Evolutionary conservation across 2,329 filamentous ascomycete species (phyloP).

Genomic region (Reticulascus tulasneorum): DNA sequence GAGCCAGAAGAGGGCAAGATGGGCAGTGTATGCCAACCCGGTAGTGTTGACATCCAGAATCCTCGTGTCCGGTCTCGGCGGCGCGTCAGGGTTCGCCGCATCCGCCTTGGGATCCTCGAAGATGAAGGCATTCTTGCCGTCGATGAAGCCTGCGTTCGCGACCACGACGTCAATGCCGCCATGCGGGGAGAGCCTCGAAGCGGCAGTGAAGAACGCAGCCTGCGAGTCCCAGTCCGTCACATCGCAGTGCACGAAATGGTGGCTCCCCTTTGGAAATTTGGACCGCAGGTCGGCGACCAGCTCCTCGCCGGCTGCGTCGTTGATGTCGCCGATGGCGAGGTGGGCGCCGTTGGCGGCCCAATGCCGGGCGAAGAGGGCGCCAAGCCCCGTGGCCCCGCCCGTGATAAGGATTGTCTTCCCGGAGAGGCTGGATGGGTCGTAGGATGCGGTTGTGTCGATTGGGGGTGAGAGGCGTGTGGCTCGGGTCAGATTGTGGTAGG

Average conservation of each 20-base stretch:
- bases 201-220: constrained; percentile 58
- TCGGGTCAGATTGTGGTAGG: constrained; percentile 9
- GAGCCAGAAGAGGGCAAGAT: constrained; percentile 60
- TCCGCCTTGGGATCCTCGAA: constrained; percentile 46
- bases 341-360: constrained; percentile 56
- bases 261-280: constrained; percentile 30
- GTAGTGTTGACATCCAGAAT: constrained; percentile 60
- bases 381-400: constrained; percentile 59
- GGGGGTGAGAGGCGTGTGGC: constrained; percentile 31
- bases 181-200: constrained; percentile 47
- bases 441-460: constrained; percentile 40
- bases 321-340: constrained; percentile 61
- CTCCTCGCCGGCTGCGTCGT: constrained; percentile 46
- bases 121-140: constrained; percentile 19
- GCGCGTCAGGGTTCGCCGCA: constrained; percentile 34
- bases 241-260: constrained; percentile 53
- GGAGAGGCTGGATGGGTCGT: constrained; percentile 39
- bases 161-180: constrained; percentile 60
- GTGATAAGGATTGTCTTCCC: constrained; percentile 61
- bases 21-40: constrained; percentile 61
- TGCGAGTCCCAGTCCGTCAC: constrained; percentile 64
- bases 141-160: constrained; percentile 61
- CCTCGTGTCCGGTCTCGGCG: constrained; percentile 42
- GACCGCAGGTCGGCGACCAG: constrained; percentile 50
- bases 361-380: constrained; percentile 47